Percentiles rank a stretch among this genome's conserved stretches.
Conservation (phyloP, 1,284 basidiomycete genomes). For the Leccinum solheimii region DNA sequence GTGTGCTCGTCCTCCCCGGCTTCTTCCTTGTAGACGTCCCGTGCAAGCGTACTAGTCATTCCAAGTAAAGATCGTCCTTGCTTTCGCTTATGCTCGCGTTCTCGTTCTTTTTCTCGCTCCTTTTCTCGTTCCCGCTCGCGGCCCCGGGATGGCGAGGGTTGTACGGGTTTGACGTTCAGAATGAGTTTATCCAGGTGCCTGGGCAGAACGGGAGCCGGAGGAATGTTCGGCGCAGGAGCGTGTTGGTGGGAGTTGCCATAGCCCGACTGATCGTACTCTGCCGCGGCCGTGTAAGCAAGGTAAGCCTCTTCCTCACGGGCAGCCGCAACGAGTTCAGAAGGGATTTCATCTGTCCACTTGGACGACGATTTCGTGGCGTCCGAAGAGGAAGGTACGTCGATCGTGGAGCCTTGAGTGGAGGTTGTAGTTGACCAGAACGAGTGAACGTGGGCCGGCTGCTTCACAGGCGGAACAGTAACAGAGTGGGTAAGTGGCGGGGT, state of each 20-base stretch:
- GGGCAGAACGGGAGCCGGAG: constrained; percentile 84
- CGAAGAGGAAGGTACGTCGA: constrained; percentile 24
- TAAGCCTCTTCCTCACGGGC: constrained; percentile 84
- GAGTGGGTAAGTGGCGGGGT: constrained; percentile 30
- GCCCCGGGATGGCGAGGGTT: constrained; percentile 32
- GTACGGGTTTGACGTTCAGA: constrained; percentile 62
- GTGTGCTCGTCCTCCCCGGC: constrained; percentile 21
- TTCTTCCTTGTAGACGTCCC: constrained; percentile 31
- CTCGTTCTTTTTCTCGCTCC: constrained; percentile 33
- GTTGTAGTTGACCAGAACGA: constrained; percentile 41
- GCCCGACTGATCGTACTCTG: constrained; percentile 31
- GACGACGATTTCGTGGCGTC: constrained; percentile 35
- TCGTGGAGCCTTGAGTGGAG: constrained; percentile 35
- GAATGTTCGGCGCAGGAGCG: constrained; percentile 70
- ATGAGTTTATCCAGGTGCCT: constrained; percentile 94
- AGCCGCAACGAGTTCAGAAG: constrained; percentile 71
- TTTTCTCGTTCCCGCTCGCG: constrained; percentile 37
- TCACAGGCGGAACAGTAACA: constrained; percentile 42
- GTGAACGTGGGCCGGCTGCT: constrained; percentile 28
- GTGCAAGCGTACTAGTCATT: constrained; percentile 30
- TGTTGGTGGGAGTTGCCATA: constrained; percentile 23
- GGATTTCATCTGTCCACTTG: constrained; percentile 77
- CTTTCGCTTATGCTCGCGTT: constrained; percentile 33
- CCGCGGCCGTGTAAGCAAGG: constrained; percentile 46
- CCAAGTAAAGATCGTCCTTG: constrained; percentile 36